A percentile compares a stretch with the other conserved stretches of the same genome.
Evolutionary conservation across 257 asterid species (phyloP).

Genomic region (Ilex asprella): DNA sequence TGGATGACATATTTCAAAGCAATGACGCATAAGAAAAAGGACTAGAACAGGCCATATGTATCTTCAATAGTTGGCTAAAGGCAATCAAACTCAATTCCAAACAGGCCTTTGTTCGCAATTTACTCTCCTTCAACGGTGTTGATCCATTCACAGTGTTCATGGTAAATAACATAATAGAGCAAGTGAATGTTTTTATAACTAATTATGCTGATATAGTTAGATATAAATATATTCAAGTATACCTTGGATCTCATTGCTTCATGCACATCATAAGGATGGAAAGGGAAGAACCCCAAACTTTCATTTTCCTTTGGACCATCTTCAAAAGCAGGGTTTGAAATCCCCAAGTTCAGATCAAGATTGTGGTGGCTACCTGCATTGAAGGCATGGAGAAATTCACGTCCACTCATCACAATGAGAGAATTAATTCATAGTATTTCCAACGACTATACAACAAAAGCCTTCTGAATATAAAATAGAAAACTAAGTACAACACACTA

Average conservation of each 20-base stretch:
- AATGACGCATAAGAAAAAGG: too few relatives aligned
- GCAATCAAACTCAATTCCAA: too few relatives aligned
- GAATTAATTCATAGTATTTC: background rate
- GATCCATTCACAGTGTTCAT: background rate
- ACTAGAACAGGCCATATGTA: too few relatives aligned
- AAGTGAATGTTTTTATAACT: background rate
- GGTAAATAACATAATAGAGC: background rate
- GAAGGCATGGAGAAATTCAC: conserved; percentile 1
- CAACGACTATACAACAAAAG: too few relatives aligned
- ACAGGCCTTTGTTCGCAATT: too few relatives aligned
- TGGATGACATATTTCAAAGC: background rate
- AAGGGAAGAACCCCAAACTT: conserved; percentile 24
- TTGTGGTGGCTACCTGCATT: conserved; percentile 35
- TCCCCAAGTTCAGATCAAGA: conserved; percentile 71
- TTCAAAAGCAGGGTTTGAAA: conserved; percentile 32
- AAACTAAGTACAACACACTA: background rate
- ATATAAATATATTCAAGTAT: background rate
- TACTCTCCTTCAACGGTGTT: too few relatives aligned
- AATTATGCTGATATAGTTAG: background rate
- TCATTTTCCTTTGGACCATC: conserved; percentile 28
- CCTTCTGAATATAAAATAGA: too few relatives aligned
- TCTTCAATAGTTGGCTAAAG: too few relatives aligned
- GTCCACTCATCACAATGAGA: background rate
- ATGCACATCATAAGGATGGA: conserved; percentile 40
- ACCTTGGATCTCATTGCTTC: conserved; percentile 37